phyloP scores from a whole-genome alignment of 2,329 filamentous ascomycete genomes.

The Fusarium torreyae region DNA sequence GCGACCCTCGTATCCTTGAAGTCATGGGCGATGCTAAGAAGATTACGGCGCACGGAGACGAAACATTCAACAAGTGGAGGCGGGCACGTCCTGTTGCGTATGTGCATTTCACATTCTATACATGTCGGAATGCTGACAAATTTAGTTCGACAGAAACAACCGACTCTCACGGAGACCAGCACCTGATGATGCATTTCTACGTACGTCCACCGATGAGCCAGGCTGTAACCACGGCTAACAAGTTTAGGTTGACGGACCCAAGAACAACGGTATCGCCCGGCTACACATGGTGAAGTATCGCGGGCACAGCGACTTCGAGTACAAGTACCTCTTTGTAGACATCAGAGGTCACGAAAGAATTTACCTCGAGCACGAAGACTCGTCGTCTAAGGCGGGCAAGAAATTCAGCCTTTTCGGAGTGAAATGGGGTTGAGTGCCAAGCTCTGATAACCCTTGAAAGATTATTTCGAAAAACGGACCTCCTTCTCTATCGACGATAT shows the following conservation, averaged over 20 bases:
- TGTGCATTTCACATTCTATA: background rate
- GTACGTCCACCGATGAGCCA: slow-evolving; percentile 61
- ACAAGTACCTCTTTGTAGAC: slow-evolving; percentile 85
- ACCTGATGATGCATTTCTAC: slow-evolving; percentile 88
- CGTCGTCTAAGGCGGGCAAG: slow-evolving; percentile 56
- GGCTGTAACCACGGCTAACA: slow-evolving; percentile 12
- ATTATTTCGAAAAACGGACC: background rate
- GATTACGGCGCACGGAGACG: slow-evolving; percentile 86
- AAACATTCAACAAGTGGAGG: slow-evolving; percentile 86
- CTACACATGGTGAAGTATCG: slow-evolving; percentile 82
- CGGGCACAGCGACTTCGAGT: slow-evolving; percentile 78
- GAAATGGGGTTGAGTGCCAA: slow-evolving; percentile 63
- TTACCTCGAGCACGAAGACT: slow-evolving; percentile 75
- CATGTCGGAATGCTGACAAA: slow-evolving; percentile 47
- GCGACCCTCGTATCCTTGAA: slow-evolving; percentile 78
- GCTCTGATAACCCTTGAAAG: background rate
- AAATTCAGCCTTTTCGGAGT: slow-evolving; percentile 73
- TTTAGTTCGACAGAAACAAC: slow-evolving; percentile 75
- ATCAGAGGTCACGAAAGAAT: slow-evolving; percentile 78
- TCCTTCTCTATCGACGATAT: background rate
- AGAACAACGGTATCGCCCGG: slow-evolving; percentile 79
- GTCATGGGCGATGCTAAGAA: slow-evolving; percentile 82
- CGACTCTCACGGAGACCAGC: slow-evolving; percentile 82
- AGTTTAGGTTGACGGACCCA: slow-evolving; percentile 79
- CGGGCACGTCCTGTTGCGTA: slow-evolving; percentile 74